Evolutionary conservation across 176 grass and related monocot genomes (phyloP).

Genomic region (Juncus effusus): DNA sequence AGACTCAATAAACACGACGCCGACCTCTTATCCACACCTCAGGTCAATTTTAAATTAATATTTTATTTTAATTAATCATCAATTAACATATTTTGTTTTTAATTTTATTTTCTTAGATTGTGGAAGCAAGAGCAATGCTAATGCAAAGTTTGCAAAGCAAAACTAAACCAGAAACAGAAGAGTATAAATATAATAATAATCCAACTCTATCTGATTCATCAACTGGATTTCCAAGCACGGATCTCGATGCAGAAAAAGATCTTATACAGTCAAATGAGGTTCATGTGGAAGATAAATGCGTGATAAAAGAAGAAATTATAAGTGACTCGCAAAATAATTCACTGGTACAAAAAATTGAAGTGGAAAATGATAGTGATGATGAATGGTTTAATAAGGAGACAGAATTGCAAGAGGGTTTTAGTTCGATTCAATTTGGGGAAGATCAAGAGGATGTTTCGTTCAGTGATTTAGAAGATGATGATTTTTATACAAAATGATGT

Average conservation of each 20-base stretch:
- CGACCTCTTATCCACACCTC: slow-evolving; percentile 76
- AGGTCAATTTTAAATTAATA: slow-evolving; percentile 38
- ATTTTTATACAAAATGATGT: slow-evolving; percentile 42
- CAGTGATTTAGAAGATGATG: slow-evolving; percentile 84
- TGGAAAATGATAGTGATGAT: slow-evolving; percentile 45
- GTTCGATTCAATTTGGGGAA: slow-evolving; percentile 43
- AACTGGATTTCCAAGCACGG: slow-evolving; percentile 38
- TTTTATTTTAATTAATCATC: slow-evolving; percentile 10
- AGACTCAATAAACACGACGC: slow-evolving; percentile 82
- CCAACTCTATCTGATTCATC: slow-evolving; percentile 25
- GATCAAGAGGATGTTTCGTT: slow-evolving; percentile 78
- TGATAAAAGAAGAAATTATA: slow-evolving; percentile 51
- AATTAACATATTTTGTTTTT: not conserved
- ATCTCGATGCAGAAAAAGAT: slow-evolving; percentile 59
- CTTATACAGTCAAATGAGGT: slow-evolving; percentile 55
- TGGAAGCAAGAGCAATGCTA: slow-evolving; percentile 85
- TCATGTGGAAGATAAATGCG: slow-evolving; percentile 57
- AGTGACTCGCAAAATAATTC: slow-evolving; percentile 30
- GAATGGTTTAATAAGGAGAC: slow-evolving; percentile 81
- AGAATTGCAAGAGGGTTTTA: slow-evolving; percentile 29
- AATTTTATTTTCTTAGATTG: slow-evolving; percentile 60
- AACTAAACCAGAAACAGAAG: slow-evolving; percentile 52
- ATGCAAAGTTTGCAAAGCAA: slow-evolving; percentile 60
- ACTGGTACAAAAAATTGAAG: slow-evolving; percentile 48
- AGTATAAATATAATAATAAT: slow-evolving; percentile 32